Percentiles rank a stretch among this genome's conserved stretches.
These are phyloP conservation scores for Phaeotremella fagi DNA, from an alignment of 768 basidiomycete species.

Conservation along the genomic window DNA sequence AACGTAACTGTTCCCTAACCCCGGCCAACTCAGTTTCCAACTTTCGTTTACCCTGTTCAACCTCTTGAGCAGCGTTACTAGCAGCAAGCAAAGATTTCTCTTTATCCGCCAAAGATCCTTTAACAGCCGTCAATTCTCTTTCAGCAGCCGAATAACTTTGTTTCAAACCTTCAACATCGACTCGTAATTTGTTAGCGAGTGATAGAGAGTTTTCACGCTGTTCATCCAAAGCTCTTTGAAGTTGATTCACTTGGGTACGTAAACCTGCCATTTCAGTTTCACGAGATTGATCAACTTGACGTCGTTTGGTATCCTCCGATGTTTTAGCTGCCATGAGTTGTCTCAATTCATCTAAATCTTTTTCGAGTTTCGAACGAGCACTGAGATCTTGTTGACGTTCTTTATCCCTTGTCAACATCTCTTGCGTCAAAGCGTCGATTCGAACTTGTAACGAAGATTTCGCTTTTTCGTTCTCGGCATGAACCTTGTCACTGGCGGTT, in stretches of 20 bases:
- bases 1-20: conserved; percentile 20
- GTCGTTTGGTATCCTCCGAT: conserved; percentile 75
- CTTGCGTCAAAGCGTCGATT: conserved; percentile 51
- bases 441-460: conserved; percentile 17
- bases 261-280: conserved; percentile 75
- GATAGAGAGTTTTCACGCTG: conserved; percentile 62
- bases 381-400: conserved; percentile 24
- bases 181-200: conserved; percentile 65
- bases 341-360: conserved; percentile 80
- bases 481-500: conserved; percentile 9
- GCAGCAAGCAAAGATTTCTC: conserved; percentile 53
- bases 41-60: conserved; percentile 13
- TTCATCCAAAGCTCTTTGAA: conserved; percentile 66
- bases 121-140: conserved; percentile 54
- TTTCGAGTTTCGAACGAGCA: conserved; percentile 58
- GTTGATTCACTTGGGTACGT: conserved; percentile 58
- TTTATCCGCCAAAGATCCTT: conserved; percentile 57
- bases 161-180: conserved; percentile 64
- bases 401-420: conserved; percentile 54
- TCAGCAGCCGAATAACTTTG: conserved; percentile 65
- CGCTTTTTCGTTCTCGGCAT: conserved; percentile 21
- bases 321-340: conserved; percentile 77
- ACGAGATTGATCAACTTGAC: conserved; percentile 78
- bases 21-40: conserved; percentile 28
- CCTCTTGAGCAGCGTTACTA: conserved; percentile 3